A percentile compares a stretch with the other conserved stretches of the same genome.
phyloP scores from a whole-genome alignment of 768 basidiomycete species.

The Hygrophorus pudorinus region DNA sequence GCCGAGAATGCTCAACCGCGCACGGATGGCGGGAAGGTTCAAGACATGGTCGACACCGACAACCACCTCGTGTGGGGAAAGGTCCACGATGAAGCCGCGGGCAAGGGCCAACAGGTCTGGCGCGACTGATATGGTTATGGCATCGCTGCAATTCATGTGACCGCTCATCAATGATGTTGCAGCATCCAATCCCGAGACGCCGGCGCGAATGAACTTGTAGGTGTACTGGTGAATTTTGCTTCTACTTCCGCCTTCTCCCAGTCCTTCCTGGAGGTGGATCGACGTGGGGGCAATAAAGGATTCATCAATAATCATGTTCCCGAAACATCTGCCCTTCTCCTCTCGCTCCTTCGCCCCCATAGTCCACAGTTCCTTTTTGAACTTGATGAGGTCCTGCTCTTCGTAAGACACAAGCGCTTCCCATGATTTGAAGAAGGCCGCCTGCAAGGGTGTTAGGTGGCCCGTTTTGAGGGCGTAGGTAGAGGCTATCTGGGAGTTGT shows the following conservation, averaged over 20 bases:
- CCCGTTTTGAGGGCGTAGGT: slow-evolving; percentile 72
- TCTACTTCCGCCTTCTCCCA: slow-evolving; percentile 4
- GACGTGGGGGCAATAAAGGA: slow-evolving; percentile 12
- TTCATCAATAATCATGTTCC: slow-evolving; percentile 60
- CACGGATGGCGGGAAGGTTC: slow-evolving; percentile 37
- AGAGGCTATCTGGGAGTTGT: slow-evolving; percentile 44
- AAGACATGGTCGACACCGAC: slow-evolving; percentile 80
- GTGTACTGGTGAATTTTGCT: slow-evolving; percentile 68
- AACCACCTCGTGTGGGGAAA: slow-evolving; percentile 52
- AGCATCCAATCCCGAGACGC: slow-evolving; percentile 4
- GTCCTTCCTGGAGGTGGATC: neutral
- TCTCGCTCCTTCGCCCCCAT: slow-evolving; percentile 75
- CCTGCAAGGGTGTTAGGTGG: slow-evolving; percentile 61
- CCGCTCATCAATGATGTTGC: slow-evolving; percentile 57
- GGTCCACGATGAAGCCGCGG: slow-evolving; percentile 71
- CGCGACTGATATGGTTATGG: slow-evolving; percentile 80
- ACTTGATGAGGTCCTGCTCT: slow-evolving; percentile 77
- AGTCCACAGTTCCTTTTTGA: slow-evolving; percentile 91
- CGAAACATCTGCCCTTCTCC: slow-evolving; percentile 74
- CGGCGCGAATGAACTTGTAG: slow-evolving; percentile 53
- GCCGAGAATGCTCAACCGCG: slow-evolving; percentile 21
- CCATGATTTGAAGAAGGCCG: slow-evolving; percentile 84
- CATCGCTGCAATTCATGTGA: slow-evolving; percentile 70
- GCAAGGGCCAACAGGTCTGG: slow-evolving; percentile 78
- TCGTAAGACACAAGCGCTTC: slow-evolving; percentile 76